These are phyloP conservation scores for Anthracocystis panici-leucophaei DNA, from an alignment of 1,284 basidiomycete species.

Conservation along the genomic window DNA sequence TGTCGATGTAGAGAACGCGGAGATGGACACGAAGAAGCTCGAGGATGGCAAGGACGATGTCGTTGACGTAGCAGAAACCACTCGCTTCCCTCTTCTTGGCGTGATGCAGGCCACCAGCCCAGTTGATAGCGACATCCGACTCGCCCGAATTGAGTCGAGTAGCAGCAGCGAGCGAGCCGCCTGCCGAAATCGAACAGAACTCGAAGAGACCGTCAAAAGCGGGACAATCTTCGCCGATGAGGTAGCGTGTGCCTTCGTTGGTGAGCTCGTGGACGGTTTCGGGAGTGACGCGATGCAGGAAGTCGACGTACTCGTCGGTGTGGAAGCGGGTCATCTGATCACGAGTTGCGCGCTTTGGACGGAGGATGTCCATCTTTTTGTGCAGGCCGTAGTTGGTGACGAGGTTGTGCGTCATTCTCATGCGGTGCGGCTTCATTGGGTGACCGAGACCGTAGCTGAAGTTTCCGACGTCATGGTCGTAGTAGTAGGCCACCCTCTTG, in stretches of 20 bases:
- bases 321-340: conserved; percentile 92
- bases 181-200: conserved; percentile 95
- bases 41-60: conserved; percentile 71
- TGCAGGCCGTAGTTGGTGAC: conserved; percentile 90
- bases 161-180: conserved; percentile 84
- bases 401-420: conserved; percentile 81
- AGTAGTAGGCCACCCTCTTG: conserved; percentile 59
- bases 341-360: conserved; percentile 82
- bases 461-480: conserved; percentile 77
- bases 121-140: conserved; percentile 93
- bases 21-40: conserved; percentile 73
- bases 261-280: conserved; percentile 74
- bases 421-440: conserved; percentile 86
- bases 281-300: conserved; percentile 86
- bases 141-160: conserved; percentile 83
- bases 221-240: conserved; percentile 89
- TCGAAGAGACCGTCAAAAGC: conserved; percentile 96
- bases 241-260: conserved; percentile 75
- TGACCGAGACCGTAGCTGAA: conserved; percentile 89
- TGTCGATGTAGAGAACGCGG: conserved; percentile 96
- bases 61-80: conserved; percentile 98
- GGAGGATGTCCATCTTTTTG: conserved; percentile 87
- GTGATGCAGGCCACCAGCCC: conserved; percentile 97
- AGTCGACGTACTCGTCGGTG: conserved; percentile 97
- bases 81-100: conserved; percentile 97